Percentiles rank a stretch among this genome's conserved stretches.
Conservation (phyloP, 208 protist genomes). For the Trypanosoma theileri region DNA sequence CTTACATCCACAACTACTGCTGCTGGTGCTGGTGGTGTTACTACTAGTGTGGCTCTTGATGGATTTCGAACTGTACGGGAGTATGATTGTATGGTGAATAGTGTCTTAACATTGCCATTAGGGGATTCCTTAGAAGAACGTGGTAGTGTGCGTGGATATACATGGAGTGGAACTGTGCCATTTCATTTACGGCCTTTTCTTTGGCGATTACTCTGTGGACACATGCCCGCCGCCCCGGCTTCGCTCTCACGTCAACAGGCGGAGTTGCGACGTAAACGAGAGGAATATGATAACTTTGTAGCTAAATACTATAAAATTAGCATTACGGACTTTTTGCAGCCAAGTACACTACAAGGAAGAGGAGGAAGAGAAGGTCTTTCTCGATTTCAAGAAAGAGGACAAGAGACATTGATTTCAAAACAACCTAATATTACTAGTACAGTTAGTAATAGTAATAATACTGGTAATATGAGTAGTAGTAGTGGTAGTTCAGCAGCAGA, state of each 20-base stretch:
- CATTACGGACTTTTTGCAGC: conserved; percentile 23
- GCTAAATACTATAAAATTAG: conserved; percentile 44
- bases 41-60: not conserved
- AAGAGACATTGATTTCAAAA: too few species aligned
- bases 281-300: conserved; percentile 54
- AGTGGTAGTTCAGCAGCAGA: too few species aligned
- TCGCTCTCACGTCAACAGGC: conserved; percentile 36
- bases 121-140: conserved; percentile 48
- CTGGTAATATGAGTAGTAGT: too few species aligned
- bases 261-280: conserved; percentile 67
- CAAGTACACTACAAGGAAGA: not conserved
- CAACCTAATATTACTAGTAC: too few species aligned
- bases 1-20: not conserved
- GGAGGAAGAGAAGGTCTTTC: too few species aligned
- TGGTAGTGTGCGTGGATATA: conserved; percentile 42
- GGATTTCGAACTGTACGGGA: conserved; percentile 1
- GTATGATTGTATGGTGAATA: conserved; percentile 28
- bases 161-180: conserved; percentile 58
- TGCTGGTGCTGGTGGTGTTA: not conserved
- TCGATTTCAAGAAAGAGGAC: too few species aligned
- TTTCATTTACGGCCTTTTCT: conserved; percentile 43
- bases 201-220: conserved; percentile 66
- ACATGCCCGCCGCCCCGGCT: conserved; percentile 37
- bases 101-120: conserved; percentile 27
- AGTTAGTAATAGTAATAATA: too few species aligned